Evolutionary conservation across 2,329 filamentous ascomycete genomes (phyloP), one percentile per base, ranked within the genome.

Genomic region (Colletotrichum limetticola): DNA sequence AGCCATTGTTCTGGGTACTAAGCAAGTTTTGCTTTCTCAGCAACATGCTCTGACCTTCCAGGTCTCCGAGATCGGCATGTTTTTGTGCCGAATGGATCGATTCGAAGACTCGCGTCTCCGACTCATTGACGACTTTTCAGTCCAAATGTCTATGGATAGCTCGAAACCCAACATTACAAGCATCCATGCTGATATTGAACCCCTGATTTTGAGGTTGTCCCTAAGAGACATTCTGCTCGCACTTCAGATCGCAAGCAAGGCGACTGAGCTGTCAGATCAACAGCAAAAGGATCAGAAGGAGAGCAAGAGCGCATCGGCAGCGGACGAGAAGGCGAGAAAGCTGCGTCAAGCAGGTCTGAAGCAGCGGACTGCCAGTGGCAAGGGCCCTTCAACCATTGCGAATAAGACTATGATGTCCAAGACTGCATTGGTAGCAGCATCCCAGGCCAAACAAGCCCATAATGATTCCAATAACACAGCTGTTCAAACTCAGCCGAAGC

Each of bases 31-130:
- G 2, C 88, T 98, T 12, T 97, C 96, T 2, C 94, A 97, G 78
- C 97, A 99, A 81, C 95, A 98, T 84, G 94, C 96, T 9, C 89
- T 97, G 77, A 98, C 97, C 1, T 89, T 99, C 79, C 96, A 99
- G 79, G 91, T 99, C 3, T 95, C 95, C 8, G 92, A 98, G 79
- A 90, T 98, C 66, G 97, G 97, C 77, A 99, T 99, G 97, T 99
- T 98, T 81, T 83, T 99, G 37, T 99, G 97, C 80, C 93, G 97
- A 14, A 99, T 99, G 97, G 97, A 99, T 82, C 94, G 92, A 75
- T 98, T 98, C 77, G 96, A 99, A 77, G 95, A 94, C 4, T 95
- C 93, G 53, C 91, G 95, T 49, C 88, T 99, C 59, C 92, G 97
- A 22, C 98, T 99, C 74, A 90, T 99, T 37, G 97, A 99, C 79